Evolutionary conservation across 2,329 filamentous ascomycete genomes (phyloP), one percentile per base, ranked within the genome.

Genomic region (Claviceps arundinis): DNA sequence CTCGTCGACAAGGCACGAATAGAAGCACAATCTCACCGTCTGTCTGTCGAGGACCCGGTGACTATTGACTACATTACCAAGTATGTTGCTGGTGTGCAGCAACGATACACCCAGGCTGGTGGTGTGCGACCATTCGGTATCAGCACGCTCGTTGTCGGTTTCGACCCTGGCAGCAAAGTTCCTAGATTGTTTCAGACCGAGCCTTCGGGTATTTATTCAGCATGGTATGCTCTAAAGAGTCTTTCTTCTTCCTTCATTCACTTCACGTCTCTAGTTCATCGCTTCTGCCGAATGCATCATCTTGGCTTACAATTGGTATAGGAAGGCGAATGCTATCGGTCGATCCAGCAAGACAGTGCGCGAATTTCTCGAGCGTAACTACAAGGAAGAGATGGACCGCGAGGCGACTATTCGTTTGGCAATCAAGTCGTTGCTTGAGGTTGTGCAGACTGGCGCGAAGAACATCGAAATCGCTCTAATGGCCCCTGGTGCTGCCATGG

Each of bases 61-160:
- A 91, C 88, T 56, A 94, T 98, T 70, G 93, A 98, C 74, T 98
- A 98, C 78, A 96, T 98, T 67, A 97, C 93, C 64, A 97, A 98
- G 76, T 95, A 97, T 65, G 86, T 98, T 57, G 93, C 93, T 51
- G 88, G 91, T 53, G 93, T 98, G 61, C 93, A 98, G 77, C 93
- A 98, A 77, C 83, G 89, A 70, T 98, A 98, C 78, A 98, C 93
- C 47, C 93, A 98, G 77, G 95, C 89, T 65, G 93, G 93, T 74
- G 93, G 93, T 78, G 93, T 98, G 50, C 79, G 93, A 64, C 93
- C 93, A n/a, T 98, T 98, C 65, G 93, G 93, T 56, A 96, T 98
- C 69, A 96, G 89, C 75, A 97, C 91, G 42, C 76, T 98, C 67
- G 89, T 98, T 61, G 91, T 98, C 56, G 93, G 93, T n/a, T 98